A percentile compares a stretch with the other conserved stretches of the same genome.
phyloP scores from a whole-genome alignment of 208 protist genomes.

The Crithidia bombi region DNA sequence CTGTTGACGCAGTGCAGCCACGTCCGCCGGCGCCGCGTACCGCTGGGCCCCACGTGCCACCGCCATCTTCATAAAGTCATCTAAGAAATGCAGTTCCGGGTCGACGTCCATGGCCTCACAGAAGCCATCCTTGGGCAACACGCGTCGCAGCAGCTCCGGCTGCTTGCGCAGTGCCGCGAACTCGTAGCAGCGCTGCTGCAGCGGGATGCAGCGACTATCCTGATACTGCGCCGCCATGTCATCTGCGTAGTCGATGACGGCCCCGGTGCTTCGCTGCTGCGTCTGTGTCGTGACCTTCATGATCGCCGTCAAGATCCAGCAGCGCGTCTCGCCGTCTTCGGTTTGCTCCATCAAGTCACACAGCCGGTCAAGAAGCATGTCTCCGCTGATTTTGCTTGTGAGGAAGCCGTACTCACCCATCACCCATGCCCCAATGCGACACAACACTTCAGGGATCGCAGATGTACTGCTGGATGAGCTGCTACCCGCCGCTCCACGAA shows the following conservation, averaged over 20 bases:
- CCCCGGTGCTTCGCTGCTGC: background rate
- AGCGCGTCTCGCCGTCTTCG: constrained; percentile 40
- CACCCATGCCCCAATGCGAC: constrained; percentile 88
- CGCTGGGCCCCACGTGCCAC: constrained; percentile 45
- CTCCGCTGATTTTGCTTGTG: constrained; percentile 38
- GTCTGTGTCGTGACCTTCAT: constrained; percentile 75
- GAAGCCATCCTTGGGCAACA: constrained; percentile 77
- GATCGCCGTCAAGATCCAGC: constrained; percentile 78
- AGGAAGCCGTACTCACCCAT: constrained; percentile 95
- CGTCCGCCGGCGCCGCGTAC: constrained; percentile 36
- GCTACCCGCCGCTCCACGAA: too few species aligned
- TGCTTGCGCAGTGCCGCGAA: constrained; percentile 49
- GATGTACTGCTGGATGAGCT: background rate
- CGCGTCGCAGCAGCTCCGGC: constrained; percentile 50
- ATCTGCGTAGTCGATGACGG: constrained; percentile 44
- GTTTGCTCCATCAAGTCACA: constrained; percentile 68
- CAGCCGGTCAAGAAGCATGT: constrained; percentile 67
- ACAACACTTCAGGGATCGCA: constrained; percentile 57
- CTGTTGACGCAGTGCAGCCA: constrained; percentile 2
- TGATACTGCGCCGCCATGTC: constrained; percentile 54
- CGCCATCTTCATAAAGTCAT: constrained; percentile 53
- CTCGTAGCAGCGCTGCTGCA: constrained; percentile 90
- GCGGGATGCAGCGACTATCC: constrained; percentile 53
- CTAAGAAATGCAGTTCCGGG: constrained; percentile 49
- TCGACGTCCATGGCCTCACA: constrained; percentile 76